phyloP scores from a whole-genome alignment of 2,329 filamentous ascomycete species.

The Epichloe hybrida region DNA sequence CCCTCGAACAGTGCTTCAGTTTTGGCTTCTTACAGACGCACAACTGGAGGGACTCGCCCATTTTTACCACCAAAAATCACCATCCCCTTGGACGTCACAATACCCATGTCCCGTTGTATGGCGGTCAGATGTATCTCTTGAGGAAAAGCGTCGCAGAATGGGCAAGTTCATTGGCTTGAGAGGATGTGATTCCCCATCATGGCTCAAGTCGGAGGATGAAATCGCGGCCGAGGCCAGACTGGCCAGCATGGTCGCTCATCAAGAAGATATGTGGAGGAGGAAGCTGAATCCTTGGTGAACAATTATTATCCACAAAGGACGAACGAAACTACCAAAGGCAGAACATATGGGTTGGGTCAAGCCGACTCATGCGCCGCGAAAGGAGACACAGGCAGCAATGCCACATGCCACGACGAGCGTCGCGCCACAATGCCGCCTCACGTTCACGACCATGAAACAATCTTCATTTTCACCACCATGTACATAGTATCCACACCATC shows the following conservation, averaged over 20 bases:
- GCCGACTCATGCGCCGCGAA: neutral
- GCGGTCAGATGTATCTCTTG: slow-evolving; percentile 36
- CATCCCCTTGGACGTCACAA: slow-evolving; percentile 35
- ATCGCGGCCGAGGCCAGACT: slow-evolving; percentile 30
- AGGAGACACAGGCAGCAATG: slow-evolving; percentile 2
- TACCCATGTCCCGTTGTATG: slow-evolving; percentile 61
- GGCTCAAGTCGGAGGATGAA: slow-evolving; percentile 32
- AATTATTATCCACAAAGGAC: too few species aligned
- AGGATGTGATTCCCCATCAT: slow-evolving; percentile 32
- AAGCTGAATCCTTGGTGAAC: slow-evolving; percentile 26
- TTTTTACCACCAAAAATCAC: slow-evolving; percentile 60
- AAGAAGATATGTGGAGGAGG: slow-evolving; percentile 33
- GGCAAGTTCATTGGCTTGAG: slow-evolving; percentile 61
- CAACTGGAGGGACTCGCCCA: slow-evolving; percentile 57
- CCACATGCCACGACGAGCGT: neutral
- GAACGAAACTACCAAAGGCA: too few species aligned
- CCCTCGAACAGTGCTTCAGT: slow-evolving; percentile 52
- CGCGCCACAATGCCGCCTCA: neutral
- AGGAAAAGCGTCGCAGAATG: slow-evolving; percentile 59
- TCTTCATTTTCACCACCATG: neutral
- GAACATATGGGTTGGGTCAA: neutral
- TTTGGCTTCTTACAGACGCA: slow-evolving; percentile 58
- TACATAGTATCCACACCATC: slow-evolving; percentile 2
- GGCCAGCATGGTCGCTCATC: slow-evolving; percentile 18
- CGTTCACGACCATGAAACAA: neutral